Base-by-base conservation (phyloP, 495 filamentous ascomycete genomes). In the Neurospora discreta region DNA sequence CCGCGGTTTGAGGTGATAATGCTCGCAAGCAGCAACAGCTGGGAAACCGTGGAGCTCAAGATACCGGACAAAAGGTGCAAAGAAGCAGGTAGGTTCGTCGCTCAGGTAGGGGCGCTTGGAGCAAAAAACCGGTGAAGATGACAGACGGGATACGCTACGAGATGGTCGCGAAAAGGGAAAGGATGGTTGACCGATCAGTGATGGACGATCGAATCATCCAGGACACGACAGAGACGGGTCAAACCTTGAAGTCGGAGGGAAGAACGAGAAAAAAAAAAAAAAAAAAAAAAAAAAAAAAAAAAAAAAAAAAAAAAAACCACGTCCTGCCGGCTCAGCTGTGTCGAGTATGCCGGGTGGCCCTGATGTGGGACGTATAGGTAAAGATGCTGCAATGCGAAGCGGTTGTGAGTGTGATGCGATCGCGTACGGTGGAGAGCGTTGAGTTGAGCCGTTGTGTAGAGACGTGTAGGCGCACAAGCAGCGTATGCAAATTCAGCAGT, bases 391-490 rank as follows among this genome's bases (percentile, higher is more conserved):
- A 18, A 40, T 38, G 39, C 68, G 68, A 40, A 13, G 33, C 33
- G 68, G 68, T 60, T 60, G 52, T 60, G n/a, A n/a, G n/a, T n/a
- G 68, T 40, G 68, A 40, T 40, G 68, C 33, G 10, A 40, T 69
- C 36, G 68, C 33, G 39, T 60, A 60, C 52, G 52, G 69, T 52
- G 69, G 42, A 30, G 69, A 70, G 46, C 43, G 39, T 43, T 26
- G 68, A n/a, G 38, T 9, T 36, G 33, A 36, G 33, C 33, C 33
- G n/a, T n/a, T 33, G 33, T 23, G 44, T 42, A 16, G 38, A 71
- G 69, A 52, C 69, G 69, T 71, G 69, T 70, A 33, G 69, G 52
- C 52, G 52, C 52, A 60, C 52, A 60, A 33, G 52, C 52, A 33
- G 23, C 11, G 33, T 18, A 26, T 30, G 36, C 52, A 60, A 30